Evolutionary conservation across 2,329 filamentous ascomycete species (phyloP).

Genomic region (Kalaharituber pfeilii): DNA sequence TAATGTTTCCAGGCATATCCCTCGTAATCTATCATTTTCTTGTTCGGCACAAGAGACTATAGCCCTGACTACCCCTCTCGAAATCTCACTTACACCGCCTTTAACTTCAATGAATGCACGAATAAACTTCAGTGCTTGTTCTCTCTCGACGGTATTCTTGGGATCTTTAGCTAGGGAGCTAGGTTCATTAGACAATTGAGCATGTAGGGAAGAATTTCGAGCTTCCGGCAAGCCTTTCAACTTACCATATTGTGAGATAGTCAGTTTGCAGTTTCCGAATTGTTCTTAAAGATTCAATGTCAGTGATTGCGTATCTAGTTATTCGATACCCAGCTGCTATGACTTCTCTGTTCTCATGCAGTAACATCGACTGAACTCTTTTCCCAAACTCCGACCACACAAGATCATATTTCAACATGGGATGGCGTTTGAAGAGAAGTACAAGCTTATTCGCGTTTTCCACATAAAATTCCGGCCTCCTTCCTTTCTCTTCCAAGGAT

Average conservation of each 20-base stretch:
- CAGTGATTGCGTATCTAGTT: slow-evolving; percentile 85
- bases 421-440: slow-evolving; percentile 87
- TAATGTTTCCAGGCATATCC: slow-evolving; percentile 82
- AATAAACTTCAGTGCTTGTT: slow-evolving; percentile 93
- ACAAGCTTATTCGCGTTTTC: slow-evolving; percentile 80
- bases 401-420: slow-evolving; percentile 86
- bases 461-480: slow-evolving; percentile 89
- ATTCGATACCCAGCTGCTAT: slow-evolving; percentile 88
- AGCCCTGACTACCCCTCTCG: slow-evolving; percentile 69
- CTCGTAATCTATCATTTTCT: slow-evolving; percentile 64
- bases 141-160: slow-evolving; percentile 90
- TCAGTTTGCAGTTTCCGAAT: slow-evolving; percentile 82
- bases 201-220: neutral
- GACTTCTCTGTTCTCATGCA: slow-evolving; percentile 90
- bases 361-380: slow-evolving; percentile 83
- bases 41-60: slow-evolving; percentile 83
- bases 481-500: slow-evolving; percentile 69
- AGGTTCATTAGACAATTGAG: slow-evolving; percentile 15
- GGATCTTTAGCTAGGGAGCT: slow-evolving; percentile 82
- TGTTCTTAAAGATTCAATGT: slow-evolving; percentile 70
- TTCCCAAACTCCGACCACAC: slow-evolving; percentile 91
- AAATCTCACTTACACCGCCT: slow-evolving; percentile 73
- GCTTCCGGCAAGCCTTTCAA: too few species aligned
- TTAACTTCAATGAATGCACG: slow-evolving; percentile 91
- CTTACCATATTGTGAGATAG: slow-evolving; percentile 60